Percentiles rank a stretch among this genome's conserved stretches.
Evolutionary conservation across 2,329 filamentous ascomycete genomes (phyloP).

Genomic region (Canariomyces notabilis): DNA sequence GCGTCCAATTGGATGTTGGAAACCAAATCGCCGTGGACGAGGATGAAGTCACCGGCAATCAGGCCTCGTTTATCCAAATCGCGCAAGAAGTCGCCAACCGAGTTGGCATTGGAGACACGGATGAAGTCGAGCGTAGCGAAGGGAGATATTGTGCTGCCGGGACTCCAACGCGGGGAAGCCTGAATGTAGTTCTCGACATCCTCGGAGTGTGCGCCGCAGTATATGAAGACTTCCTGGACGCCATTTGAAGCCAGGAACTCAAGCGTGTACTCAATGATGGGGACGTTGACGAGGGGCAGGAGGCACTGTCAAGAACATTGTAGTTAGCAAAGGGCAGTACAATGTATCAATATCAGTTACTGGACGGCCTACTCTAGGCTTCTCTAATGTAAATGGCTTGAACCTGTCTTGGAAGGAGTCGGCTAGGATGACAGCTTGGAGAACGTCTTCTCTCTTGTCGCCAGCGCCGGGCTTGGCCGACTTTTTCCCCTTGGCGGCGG

Average conservation of each 20-base stretch:
- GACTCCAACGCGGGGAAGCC: slow-evolving; percentile 66
- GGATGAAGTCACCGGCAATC: slow-evolving; percentile 83
- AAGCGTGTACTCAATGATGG: slow-evolving; percentile 94
- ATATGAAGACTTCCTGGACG: slow-evolving; percentile 90
- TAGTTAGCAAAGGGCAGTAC: slow-evolving; percentile 8
- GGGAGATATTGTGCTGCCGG: slow-evolving; percentile 49
- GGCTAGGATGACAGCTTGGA: slow-evolving; percentile 67
- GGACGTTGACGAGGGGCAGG: slow-evolving; percentile 85
- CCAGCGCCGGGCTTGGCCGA: slow-evolving; percentile 43
- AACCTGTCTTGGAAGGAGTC: slow-evolving; percentile 95
- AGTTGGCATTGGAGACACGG: slow-evolving; percentile 74
- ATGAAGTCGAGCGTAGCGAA: slow-evolving; percentile 82
- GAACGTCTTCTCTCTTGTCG: slow-evolving; percentile 54
- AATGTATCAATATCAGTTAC: neutral
- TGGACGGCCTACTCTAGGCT: slow-evolving; percentile 64
- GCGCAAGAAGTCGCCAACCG: slow-evolving; percentile 88
- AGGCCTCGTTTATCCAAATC: slow-evolving; percentile 83
- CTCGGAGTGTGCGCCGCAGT: slow-evolving; percentile 81
- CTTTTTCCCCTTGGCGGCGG: slow-evolving; percentile 48
- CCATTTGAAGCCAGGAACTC: slow-evolving; percentile 94
- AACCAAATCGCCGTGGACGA: slow-evolving; percentile 89
- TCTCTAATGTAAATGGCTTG: slow-evolving; percentile 81
- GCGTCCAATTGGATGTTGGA: slow-evolving; percentile 82
- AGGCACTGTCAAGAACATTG: slow-evolving; percentile 62
- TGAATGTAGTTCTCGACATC: slow-evolving; percentile 83